phyloP scores from a whole-genome alignment of 2,329 filamentous ascomycete species.

The Ilyonectria mors-panacis region DNA sequence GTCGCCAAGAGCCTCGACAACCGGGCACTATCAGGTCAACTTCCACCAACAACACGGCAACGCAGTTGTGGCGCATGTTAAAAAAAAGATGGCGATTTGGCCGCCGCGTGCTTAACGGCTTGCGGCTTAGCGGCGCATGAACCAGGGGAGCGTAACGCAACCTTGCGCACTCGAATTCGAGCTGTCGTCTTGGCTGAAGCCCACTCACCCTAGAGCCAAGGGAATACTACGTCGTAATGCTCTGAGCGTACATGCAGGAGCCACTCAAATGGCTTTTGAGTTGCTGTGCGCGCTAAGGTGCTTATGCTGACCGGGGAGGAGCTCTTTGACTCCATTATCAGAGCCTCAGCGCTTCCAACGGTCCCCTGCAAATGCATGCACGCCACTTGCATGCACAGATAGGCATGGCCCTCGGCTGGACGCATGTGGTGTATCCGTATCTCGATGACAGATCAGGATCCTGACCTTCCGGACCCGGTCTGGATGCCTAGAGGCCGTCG shows the following conservation, averaged over 20 bases:
- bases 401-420: neutral
- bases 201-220: no score
- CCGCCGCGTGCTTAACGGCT: no score
- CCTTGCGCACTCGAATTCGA: neutral
- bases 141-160: no score
- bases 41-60: constrained; percentile 11
- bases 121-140: no score
- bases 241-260: neutral
- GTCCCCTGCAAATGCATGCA: neutral
- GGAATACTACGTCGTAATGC: no score
- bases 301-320: neutral
- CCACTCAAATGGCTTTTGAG: neutral
- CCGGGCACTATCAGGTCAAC: neutral
- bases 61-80: neutral
- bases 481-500: constrained; percentile 7
- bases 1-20: constrained; percentile 1
- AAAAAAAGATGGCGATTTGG: no score
- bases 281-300: neutral
- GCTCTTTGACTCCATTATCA: neutral
- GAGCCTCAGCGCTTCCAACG: neutral
- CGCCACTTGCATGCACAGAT: neutral
- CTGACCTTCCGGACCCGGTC: neutral
- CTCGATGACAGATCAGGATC: neutral
- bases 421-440: neutral
- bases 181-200: neutral